Base-by-base conservation (phyloP, 352 stramenopile genomes). In the Phytophthora sansomeana region DNA sequence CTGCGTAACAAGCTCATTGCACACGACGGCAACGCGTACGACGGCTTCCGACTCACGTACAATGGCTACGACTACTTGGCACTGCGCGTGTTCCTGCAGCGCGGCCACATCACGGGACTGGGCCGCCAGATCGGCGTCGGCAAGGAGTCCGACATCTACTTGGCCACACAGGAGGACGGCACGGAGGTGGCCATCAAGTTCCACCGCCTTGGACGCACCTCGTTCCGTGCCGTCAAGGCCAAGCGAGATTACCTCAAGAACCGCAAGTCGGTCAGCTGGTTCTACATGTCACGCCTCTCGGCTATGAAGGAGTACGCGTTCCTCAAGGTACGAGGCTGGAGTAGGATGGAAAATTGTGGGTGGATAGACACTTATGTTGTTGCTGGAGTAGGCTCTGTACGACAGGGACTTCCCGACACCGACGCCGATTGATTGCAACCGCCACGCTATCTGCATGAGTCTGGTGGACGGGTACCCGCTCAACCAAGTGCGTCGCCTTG, bases 131-230 rank as follows among this genome's bases (percentile, higher is more conserved):
- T 99, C 62, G 98, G 98, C 26, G 97, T 99, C 29, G 98, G 98
- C 38, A 99, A 99, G 70, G 98, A 99, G 74, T 98, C 91, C 16
- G 98, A 99, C 80, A 98, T 99, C 57, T 99, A 99, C 75, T 68
- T 99, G 42, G 97, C 95, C 21, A 92, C 83, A 6, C 87, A 95
- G 58, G 85, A 93, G 16, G 92, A 99, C 65, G 97, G 97, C 58
- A 98, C 97, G 13, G 94, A 99, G 69, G 77, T 99, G 21, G 97
- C 98, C 5, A 96, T 99, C 51, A 99, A 99, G 79, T 97, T 99
- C 72, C 98, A 99, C 82, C 95, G 98, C n/a, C 88, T 99, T 11
- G 98, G 98, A 44, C 86, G 98, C 60, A 99, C 97, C 29, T 99
- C 92, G 21, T 99, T 99, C 82, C 92, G 97, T 17, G 96, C 97